These are phyloP conservation scores for Lactarius tabidus DNA, from an alignment of 768 basidiomycete genomes.

Conservation along the genomic window DNA sequence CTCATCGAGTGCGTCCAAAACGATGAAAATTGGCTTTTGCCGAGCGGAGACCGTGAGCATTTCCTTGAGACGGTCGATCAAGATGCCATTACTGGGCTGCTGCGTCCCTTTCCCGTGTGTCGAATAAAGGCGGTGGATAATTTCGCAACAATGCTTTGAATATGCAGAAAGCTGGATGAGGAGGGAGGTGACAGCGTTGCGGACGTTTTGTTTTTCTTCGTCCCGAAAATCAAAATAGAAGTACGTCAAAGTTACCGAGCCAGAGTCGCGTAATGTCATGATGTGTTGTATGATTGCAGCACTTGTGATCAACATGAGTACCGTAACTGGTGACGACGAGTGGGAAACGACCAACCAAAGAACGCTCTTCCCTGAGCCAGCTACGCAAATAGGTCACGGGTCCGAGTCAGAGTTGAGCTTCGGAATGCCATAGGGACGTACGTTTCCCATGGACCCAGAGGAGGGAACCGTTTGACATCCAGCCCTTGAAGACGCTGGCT, in stretches of 20 bases:
- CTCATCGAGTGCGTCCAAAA: not conserved
- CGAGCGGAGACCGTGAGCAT: not conserved
- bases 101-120: not conserved
- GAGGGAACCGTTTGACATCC: not conserved
- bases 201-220: too few species aligned
- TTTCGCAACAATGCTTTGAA: not conserved
- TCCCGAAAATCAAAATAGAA: too few species aligned
- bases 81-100: not conserved
- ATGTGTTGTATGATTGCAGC: too few species aligned
- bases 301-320: too few species aligned
- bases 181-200: too few species aligned
- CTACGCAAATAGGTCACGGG: not conserved
- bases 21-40: not conserved
- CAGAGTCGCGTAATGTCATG: too few species aligned
- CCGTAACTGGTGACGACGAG: too few species aligned
- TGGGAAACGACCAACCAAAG: too few species aligned
- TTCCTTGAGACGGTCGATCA: not conserved
- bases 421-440: not conserved
- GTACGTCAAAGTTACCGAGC: too few species aligned
- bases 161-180: too few species aligned
- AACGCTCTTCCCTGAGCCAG: not conserved
- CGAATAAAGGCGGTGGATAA: not conserved
- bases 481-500: not conserved
- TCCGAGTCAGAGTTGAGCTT: not conserved
- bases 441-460: not conserved